These are phyloP conservation scores for Plectranthus barbatus DNA, from an alignment of 257 asterid species.

Conservation along the genomic window DNA sequence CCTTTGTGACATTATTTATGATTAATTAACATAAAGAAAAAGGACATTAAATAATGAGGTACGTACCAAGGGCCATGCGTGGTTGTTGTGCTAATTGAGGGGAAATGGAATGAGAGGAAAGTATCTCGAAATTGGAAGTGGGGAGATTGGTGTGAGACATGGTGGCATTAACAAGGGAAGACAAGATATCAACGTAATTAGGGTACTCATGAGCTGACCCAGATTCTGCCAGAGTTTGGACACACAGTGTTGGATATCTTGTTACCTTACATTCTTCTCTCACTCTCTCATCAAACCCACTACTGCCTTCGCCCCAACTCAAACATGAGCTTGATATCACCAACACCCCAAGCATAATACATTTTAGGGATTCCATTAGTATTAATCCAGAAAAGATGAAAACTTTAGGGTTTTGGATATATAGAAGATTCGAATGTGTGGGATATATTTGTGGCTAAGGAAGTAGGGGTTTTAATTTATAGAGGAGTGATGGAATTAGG, in stretches of 20 bases:
- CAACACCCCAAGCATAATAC: constrained; percentile 8
- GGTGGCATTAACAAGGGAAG: constrained; percentile 39
- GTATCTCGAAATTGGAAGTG: constrained; percentile 31
- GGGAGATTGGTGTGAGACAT: constrained; percentile 38
- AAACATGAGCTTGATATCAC: background rate
- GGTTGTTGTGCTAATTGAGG: constrained; percentile 39
- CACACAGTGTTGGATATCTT: constrained; percentile 51
- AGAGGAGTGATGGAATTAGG: background rate
- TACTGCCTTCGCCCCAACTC: background rate
- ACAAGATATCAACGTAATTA: constrained; percentile 25
- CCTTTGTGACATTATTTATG: too few species aligned
- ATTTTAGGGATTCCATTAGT: constrained; percentile 32
- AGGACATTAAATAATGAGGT: background rate
- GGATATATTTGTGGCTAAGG: constrained; percentile 3
- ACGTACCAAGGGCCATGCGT: constrained; percentile 40
- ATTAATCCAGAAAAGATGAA: too few species aligned
- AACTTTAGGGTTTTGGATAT: too few species aligned
- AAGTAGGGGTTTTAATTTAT: constrained; percentile 19
- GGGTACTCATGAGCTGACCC: constrained; percentile 17
- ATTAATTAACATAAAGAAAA: too few species aligned
- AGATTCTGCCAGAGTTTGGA: constrained; percentile 27
- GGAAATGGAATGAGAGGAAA: constrained; percentile 41
- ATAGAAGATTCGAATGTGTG: too few species aligned
- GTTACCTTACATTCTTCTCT: constrained; percentile 48
- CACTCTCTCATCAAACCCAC: constrained; percentile 10